Conservation (phyloP, 257 asterid species). For the Petunia axillaris region DNA sequence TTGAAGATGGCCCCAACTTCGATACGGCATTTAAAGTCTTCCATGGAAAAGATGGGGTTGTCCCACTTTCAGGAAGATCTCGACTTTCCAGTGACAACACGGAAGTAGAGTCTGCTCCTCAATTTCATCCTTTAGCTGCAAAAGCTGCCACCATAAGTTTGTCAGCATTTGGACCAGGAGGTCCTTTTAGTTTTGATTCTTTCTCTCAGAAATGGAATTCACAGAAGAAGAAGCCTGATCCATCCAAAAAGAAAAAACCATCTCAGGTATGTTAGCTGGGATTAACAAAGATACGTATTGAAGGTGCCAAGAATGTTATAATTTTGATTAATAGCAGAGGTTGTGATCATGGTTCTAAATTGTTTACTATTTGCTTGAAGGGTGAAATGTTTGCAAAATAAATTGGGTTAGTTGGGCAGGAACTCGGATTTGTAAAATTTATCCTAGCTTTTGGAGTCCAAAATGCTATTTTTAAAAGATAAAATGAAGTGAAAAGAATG, state of each 20-base stretch:
- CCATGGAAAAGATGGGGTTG: constrained; percentile 82
- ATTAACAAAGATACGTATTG: constrained; percentile 10
- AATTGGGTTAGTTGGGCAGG: no score
- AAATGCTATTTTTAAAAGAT: no score
- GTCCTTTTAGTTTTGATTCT: constrained; percentile 73
- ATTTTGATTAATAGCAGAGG: not conserved
- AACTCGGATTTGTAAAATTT: no score
- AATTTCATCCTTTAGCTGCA: constrained; percentile 66
- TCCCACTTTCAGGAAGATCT: constrained; percentile 59
- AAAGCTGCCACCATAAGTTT: constrained; percentile 74
- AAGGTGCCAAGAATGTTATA: not conserved
- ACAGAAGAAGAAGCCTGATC: constrained; percentile 54
- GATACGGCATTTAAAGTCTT: constrained; percentile 69
- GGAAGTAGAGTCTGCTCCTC: constrained; percentile 42
- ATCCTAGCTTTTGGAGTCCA: no score
- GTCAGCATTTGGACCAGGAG: constrained; percentile 82
- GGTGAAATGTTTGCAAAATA: no score
- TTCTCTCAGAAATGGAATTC: constrained; percentile 50
- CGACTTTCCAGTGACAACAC: constrained; percentile 33
- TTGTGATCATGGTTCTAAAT: not conserved
- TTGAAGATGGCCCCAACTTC: constrained; percentile 82
- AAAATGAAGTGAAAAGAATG: no score
- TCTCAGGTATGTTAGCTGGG: constrained; percentile 47
- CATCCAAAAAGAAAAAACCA: constrained; percentile 51
- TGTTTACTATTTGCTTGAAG: not conserved